A percentile compares a stretch with the other conserved stretches of the same genome.
Conservation (phyloP, 2,329 filamentous ascomycete species). For the Orbilia blumenaviensis region DNA sequence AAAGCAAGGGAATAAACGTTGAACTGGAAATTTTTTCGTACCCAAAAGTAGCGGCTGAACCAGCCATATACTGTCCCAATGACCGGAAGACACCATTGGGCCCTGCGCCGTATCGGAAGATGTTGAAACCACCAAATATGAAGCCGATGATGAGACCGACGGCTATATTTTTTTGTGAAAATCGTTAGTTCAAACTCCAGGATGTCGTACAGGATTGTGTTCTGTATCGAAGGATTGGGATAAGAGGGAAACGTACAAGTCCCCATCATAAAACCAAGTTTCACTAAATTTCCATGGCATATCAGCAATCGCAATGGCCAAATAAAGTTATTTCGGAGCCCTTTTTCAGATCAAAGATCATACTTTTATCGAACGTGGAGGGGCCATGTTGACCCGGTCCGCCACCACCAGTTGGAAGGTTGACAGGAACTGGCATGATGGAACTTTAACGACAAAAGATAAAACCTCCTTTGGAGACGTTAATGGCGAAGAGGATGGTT, state of each 20-base stretch:
- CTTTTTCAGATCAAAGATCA: slow-evolving; percentile 26
- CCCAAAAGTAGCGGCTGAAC: slow-evolving; percentile 95
- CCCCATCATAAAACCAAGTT: slow-evolving; percentile 99
- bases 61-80: slow-evolving; percentile 94
- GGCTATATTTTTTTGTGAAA: slow-evolving; percentile 67
- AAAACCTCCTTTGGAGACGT: background rate
- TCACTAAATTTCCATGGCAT: slow-evolving; percentile 70
- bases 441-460: background rate
- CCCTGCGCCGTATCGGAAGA: slow-evolving; percentile 93
- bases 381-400: slow-evolving; percentile 61
- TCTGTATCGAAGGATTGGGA: slow-evolving; percentile 16
- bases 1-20: too few species aligned
- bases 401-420: slow-evolving; percentile 38
- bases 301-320: slow-evolving; percentile 25
- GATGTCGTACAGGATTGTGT: background rate
- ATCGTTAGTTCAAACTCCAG: background rate
- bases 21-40: too few species aligned
- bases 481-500: background rate
- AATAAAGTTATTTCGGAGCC: background rate
- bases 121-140: slow-evolving; percentile 93
- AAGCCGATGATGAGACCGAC: slow-evolving; percentile 97
- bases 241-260: slow-evolving; percentile 74
- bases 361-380: slow-evolving; percentile 69
- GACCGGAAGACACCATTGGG: slow-evolving; percentile 93
- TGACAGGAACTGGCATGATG: slow-evolving; percentile 55